A percentile compares a stretch with the other conserved stretches of the same genome.
These are phyloP conservation scores for Coemansia sp. DNA, from an alignment of 192 early-diverging fungal genomes.

Conservation along the genomic window DNA sequence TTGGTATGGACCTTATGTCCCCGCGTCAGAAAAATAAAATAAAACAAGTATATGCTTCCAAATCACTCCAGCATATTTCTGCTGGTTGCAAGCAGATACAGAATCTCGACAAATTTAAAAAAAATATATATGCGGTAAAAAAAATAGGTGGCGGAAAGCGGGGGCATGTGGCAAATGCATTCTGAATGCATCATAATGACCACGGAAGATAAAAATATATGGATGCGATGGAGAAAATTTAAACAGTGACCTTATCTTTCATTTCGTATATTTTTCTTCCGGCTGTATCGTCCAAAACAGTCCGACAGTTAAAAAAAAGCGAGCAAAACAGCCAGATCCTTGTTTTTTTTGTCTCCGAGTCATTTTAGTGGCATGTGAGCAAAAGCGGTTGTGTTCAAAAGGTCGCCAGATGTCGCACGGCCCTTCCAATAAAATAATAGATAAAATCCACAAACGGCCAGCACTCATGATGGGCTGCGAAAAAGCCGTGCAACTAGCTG, in stretches of 20 bases:
- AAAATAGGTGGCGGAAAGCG: not conserved
- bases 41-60: no score
- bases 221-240: not conserved
- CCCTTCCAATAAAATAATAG: no score
- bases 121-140: no score
- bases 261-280: not conserved
- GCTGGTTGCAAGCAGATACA: no score
- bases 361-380: not conserved
- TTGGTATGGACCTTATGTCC: no score
- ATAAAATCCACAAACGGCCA: no score
- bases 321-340: not conserved
- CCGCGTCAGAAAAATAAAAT: no score
- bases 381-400: not conserved
- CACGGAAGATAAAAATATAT: not conserved
- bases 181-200: not conserved
- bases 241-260: not conserved
- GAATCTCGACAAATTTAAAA: no score
- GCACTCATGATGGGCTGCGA: not conserved
- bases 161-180: slow-evolving; percentile 3
- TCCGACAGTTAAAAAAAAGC: not conserved
- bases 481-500: not conserved
- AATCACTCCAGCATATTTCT: no score
- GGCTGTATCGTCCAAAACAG: not conserved
- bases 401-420: no score
- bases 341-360: not conserved